Base-by-base conservation (phyloP, 2,329 filamentous ascomycete genomes). In the Fusarium nisikadoi region DNA sequence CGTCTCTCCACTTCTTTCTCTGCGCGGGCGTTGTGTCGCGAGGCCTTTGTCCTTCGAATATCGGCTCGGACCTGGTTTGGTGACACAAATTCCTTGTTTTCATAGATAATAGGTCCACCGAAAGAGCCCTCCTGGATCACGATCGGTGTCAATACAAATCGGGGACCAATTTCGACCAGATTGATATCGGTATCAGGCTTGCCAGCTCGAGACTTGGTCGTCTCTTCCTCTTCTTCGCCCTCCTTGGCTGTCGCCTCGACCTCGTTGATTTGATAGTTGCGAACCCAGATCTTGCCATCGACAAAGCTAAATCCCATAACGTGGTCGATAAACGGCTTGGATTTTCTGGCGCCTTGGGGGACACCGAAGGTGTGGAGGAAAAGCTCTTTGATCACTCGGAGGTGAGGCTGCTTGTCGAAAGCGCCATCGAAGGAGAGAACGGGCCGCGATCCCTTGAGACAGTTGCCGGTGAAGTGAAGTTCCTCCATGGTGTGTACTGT, bases 61-160 rank as follows among this genome's bases (percentile, higher is more conserved):
- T 98, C 96, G 43, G 94, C 87, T 74, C 96, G 88, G 72, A 98
- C 90, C 83, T 98, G 94, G 88, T 99, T 99, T 14, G 96, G 96
- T 75, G 93, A 96, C 59, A 99, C 93, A 78, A 97, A 99, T 81
- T 97, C 92, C 87, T 94, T 96, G 86, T 98, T 98, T 86, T 98
- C 94, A 84, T 97, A 99, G 79, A 99, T 97, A 73, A 98, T 94
- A 6, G 96, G 95, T 0, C 96, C 96, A 59, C 95, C 95, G 76
- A 99, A 98, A 68, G 93, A 95, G 46, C 94, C 94, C 81, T 99
- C 96, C 76, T 97, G 91, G 74, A 98, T 97, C 63, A 98, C 91
- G 73, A 98, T 98, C 2, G 96, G 95, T 31, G 94, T 98, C 55
- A 98, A 86, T 35, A 98, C 94, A 75, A 98, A 95, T 49, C 96